Conservation (phyloP, 257 asterid genomes). For the Salvia hispanica region DNA sequence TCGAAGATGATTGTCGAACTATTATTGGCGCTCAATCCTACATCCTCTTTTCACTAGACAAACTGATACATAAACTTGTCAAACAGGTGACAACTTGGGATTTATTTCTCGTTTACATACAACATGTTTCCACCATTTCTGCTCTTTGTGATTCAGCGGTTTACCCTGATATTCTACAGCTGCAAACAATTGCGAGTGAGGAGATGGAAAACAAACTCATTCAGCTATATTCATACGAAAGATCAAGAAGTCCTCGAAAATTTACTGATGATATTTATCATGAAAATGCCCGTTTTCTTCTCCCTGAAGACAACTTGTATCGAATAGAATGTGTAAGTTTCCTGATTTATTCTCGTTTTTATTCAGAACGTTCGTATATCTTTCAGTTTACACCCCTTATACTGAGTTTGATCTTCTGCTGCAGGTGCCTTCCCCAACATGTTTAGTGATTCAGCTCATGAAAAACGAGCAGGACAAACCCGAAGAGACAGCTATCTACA, state of each 20-base stretch:
- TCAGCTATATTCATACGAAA: constrained; percentile 78
- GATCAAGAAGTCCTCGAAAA: constrained; percentile 58
- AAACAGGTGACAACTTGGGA: constrained; percentile 60
- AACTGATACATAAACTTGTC: constrained; percentile 85
- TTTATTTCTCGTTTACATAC: not conserved
- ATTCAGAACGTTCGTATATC: not conserved
- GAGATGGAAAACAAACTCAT: constrained; percentile 83
- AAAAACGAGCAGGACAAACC: constrained; percentile 73
- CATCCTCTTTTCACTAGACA: constrained; percentile 87
- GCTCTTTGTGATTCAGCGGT: constrained; percentile 29
- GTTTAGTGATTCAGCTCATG: constrained; percentile 78
- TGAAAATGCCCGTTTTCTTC: constrained; percentile 72
- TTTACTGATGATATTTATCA: constrained; percentile 68
- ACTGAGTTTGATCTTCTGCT: constrained; percentile 24
- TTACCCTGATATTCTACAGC: constrained; percentile 44
- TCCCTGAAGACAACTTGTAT: constrained; percentile 77
- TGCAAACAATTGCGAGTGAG: constrained; percentile 73
- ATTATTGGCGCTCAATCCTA: constrained; percentile 92
- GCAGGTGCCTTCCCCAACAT: constrained; percentile 65
- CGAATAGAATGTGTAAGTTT: constrained; percentile 83
- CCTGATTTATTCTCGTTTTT: constrained; percentile 13
- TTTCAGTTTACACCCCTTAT: not conserved
- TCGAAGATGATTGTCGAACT: constrained; percentile 96
- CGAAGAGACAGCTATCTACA: constrained; percentile 64
- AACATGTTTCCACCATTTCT: not conserved